A percentile compares a stretch with the other conserved stretches of the same genome.
These are phyloP conservation scores for Exophiala dermatitidis DNA, from an alignment of 2,329 filamentous ascomycete species.

Conservation along the genomic window DNA sequence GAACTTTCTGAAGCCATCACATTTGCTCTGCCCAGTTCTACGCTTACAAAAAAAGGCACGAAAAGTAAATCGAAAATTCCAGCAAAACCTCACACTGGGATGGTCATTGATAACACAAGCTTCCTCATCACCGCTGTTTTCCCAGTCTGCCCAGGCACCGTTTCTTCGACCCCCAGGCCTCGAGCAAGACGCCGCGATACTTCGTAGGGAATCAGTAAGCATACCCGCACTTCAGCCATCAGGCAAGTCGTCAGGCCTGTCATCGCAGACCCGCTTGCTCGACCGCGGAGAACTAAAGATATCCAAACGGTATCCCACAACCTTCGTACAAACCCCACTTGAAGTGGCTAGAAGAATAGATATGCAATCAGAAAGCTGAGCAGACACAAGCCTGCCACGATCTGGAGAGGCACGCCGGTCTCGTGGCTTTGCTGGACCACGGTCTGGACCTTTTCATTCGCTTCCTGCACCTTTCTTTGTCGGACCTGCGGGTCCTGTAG, in stretches of 20 bases:
- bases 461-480: slow-evolving; percentile 63
- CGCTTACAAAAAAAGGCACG: slow-evolving; percentile 14
- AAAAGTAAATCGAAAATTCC: slow-evolving; percentile 1
- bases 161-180: too few species aligned
- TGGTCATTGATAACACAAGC: neutral
- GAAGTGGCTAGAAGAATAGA: slow-evolving; percentile 71
- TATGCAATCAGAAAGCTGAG: slow-evolving; percentile 91
- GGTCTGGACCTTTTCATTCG: slow-evolving; percentile 49
- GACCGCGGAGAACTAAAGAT: neutral
- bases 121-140: neutral
- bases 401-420: slow-evolving; percentile 65
- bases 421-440: slow-evolving; percentile 50
- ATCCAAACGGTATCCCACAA: slow-evolving; percentile 6
- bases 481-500: slow-evolving; percentile 62
- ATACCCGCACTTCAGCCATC: too few species aligned
- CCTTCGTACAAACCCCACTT: neutral
- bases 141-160: too few species aligned
- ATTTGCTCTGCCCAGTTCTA: slow-evolving; percentile 17
- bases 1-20: neutral
- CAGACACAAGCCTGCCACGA: slow-evolving; percentile 76
- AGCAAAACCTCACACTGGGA: neutral
- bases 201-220: too few species aligned
- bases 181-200: too few species aligned
- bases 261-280: too few species aligned
- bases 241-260: too few species aligned